Percentiles rank a stretch among this genome's conserved stretches.
phyloP scores from a whole-genome alignment of 78 protist species.

The Dictyostelium firmibasis region DNA sequence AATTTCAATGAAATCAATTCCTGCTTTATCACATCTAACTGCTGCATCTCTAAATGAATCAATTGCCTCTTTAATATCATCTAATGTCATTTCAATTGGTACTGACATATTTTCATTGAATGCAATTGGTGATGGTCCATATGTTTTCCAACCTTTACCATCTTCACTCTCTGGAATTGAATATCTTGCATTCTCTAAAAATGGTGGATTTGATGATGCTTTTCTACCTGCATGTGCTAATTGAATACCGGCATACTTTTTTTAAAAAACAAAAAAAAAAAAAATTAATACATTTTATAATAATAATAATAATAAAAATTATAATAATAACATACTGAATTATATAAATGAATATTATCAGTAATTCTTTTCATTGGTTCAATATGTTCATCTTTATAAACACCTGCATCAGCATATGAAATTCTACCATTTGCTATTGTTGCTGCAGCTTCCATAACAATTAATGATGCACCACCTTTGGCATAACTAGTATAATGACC shows the following conservation, averaged over 20 bases:
- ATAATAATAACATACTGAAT: constrained; percentile 25
- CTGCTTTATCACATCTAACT: constrained; percentile 49
- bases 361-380: constrained; percentile 42
- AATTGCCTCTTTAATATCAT: constrained; percentile 28
- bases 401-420: constrained; percentile 42
- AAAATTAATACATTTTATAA: background rate
- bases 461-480: constrained; percentile 49
- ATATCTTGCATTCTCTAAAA: background rate
- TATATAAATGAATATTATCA: constrained; percentile 26
- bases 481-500: constrained; percentile 35
- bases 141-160: constrained; percentile 1
- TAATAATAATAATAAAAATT: background rate
- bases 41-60: constrained; percentile 76
- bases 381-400: constrained; percentile 52
- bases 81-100: constrained; percentile 58
- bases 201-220: constrained; percentile 34
- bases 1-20: constrained; percentile 85
- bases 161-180: background rate
- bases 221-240: constrained; percentile 70
- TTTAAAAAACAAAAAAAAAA: too few species aligned
- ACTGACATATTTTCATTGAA: background rate
- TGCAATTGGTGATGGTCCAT: constrained; percentile 24
- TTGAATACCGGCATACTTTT: constrained; percentile 28
- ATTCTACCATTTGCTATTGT: constrained; percentile 38
- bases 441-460: constrained; percentile 35